Base-by-base conservation (phyloP, 768 basidiomycete species). In the Collybiopsis confluens region DNA sequence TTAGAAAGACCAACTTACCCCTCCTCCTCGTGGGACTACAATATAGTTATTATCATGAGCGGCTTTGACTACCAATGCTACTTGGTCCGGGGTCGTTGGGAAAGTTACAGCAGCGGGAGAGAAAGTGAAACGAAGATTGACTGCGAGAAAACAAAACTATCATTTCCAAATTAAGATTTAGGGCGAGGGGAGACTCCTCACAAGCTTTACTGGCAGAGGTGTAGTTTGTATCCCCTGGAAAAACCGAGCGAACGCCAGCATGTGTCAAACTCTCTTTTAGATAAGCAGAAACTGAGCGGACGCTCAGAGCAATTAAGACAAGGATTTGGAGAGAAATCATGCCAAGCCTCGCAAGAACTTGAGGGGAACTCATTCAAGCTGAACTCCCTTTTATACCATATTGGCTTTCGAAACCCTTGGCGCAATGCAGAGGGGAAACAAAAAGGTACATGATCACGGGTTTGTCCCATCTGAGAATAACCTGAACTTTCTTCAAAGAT, bases 21-120 rank as follows among this genome's bases (percentile, higher is more conserved):
- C 75, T 38, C 77, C 76, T 44, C 73, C 74, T 11, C 74, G 70
- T 15, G 77, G 75, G 2, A 71, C 71, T 2, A 77, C 71, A 20
- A 66, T 62, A 44, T 73, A 57, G 8, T 72, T 69, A 15, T 67
- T 56, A n/a, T 58, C 49, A 9, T 58, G 55, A 4, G 71, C 75
- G 13, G 71, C 60, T 54, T 65, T 65, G 8, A 76, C 64, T 2
- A 73, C 60, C 7, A 67, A 64, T 2, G 74, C 65, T 0, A 78
- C 67, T 44, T 77, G 67, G 33, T 68, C 55, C 1, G 63, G 55
- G 3, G 57, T 68, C 3, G 59, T 64, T 0, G 74, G 75, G 54
- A 65, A 75, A 0, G 73, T 64, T 8, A 77, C 61, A 1, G 68
- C 72, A 8, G 66, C 63, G 1, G 77, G 77, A 13, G 71, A 48